phyloP scores from a whole-genome alignment of 495 filamentous ascomycete species.

The Hypomontagnella monticulosa region DNA sequence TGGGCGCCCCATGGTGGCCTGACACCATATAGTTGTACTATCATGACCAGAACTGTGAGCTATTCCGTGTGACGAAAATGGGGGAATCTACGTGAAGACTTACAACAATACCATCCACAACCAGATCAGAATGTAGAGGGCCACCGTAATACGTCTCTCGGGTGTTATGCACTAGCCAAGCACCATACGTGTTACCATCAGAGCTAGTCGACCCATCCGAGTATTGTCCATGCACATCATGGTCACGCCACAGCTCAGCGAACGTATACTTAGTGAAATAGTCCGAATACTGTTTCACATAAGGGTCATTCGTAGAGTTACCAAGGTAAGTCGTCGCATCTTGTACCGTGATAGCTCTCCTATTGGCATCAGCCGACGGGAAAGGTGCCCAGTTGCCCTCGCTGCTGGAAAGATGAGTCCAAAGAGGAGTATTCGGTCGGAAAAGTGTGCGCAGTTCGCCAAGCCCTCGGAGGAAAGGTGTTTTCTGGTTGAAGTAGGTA shows the following conservation, averaged over 20 bases:
- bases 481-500: constrained; percentile 62
- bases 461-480: constrained; percentile 62
- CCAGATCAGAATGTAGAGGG: constrained; percentile 64
- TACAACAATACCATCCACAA: constrained; percentile 67
- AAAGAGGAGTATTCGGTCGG: constrained; percentile 62
- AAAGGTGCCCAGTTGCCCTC: constrained; percentile 62
- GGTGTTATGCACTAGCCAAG: constrained; percentile 68
- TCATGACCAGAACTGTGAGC: background rate
- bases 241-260: constrained; percentile 61
- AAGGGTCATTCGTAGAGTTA: constrained; percentile 59
- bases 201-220: constrained; percentile 61
- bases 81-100: constrained; percentile 49
- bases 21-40: constrained; percentile 55
- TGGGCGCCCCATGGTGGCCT: constrained; percentile 66
- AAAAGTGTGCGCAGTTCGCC: constrained; percentile 67
- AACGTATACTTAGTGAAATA: constrained; percentile 72
- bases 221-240: constrained; percentile 64
- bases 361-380: constrained; percentile 56
- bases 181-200: constrained; percentile 60
- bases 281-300: constrained; percentile 61
- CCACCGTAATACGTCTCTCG: constrained; percentile 69
- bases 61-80: background rate
- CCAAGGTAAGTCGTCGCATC: constrained; percentile 67
- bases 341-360: constrained; percentile 58
- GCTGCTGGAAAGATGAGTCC: constrained; percentile 64